Evolutionary conservation across 176 grass and related monocot species (phyloP).

Genomic region (Hsuehochloa calcarea): DNA sequence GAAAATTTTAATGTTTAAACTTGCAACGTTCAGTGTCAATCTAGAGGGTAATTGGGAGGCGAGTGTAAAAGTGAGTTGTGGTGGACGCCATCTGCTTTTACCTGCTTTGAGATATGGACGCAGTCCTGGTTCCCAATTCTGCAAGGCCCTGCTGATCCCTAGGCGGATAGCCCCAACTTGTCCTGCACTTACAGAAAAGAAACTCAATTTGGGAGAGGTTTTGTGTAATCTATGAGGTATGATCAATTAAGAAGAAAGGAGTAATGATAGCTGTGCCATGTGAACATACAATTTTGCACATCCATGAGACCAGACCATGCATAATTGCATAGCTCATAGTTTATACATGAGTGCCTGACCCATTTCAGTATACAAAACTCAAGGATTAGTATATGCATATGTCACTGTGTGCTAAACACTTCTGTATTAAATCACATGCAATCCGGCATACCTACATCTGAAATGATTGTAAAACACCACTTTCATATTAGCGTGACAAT

Average conservation of each 20-base stretch:
- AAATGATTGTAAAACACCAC: background rate
- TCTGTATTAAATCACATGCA: background rate
- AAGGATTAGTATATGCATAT: background rate
- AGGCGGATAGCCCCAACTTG: conserved; percentile 92
- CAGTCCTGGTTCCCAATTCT: conserved; percentile 85
- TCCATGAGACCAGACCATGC: background rate
- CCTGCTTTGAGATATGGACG: conserved; percentile 92
- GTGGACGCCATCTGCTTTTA: conserved; percentile 27
- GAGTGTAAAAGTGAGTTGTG: background rate
- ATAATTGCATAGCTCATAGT: background rate
- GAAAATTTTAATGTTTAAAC: background rate
- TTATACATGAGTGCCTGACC: background rate
- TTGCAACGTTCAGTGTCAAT: background rate
- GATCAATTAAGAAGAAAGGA: background rate
- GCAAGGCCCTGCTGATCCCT: conserved; percentile 90
- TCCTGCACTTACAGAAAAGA: conserved; percentile 41
- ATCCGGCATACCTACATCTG: background rate
- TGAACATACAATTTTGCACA: background rate
- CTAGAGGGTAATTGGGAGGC: background rate
- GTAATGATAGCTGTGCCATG: background rate
- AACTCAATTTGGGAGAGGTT: background rate
- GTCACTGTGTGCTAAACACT: background rate
- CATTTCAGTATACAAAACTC: conserved; percentile 16
- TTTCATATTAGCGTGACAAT: background rate
- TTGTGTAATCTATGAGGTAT: background rate